phyloP scores from a whole-genome alignment of 192 early-diverging fungal genomes.

The Gryganskiella cystojenkinii region DNA sequence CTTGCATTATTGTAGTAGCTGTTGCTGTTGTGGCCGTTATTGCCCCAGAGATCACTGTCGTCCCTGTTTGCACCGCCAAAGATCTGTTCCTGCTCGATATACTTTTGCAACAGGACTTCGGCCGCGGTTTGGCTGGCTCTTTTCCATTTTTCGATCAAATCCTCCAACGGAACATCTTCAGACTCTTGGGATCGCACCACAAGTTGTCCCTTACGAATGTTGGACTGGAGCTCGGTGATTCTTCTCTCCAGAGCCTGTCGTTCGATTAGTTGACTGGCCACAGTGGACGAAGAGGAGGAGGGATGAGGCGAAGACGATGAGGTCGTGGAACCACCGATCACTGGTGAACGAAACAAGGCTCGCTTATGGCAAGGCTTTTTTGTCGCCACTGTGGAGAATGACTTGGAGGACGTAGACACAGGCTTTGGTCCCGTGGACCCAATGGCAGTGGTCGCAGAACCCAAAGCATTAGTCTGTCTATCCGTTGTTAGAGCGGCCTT shows the following conservation, averaged over 20 bases:
- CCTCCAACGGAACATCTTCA: conserved; percentile 19
- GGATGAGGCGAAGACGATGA: too few relatives aligned
- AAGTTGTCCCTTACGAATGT: conserved; percentile 26
- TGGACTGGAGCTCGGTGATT: conserved; percentile 24
- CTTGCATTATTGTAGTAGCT: too few relatives aligned
- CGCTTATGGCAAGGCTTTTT: too few relatives aligned
- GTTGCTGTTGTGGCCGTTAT: too few relatives aligned
- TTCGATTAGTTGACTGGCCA: conserved; percentile 4
- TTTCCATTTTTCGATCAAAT: conserved; percentile 34
- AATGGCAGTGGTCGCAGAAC: neutral
- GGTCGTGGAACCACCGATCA: neutral
- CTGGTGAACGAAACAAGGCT: conserved; percentile 19
- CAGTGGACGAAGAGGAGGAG: too few relatives aligned
- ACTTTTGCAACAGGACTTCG: conserved; percentile 27
- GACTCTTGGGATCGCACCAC: conserved; percentile 24
- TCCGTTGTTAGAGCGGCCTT: neutral
- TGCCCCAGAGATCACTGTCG: neutral
- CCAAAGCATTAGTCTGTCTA: neutral
- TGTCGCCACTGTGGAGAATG: neutral
- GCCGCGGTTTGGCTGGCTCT: conserved; percentile 32
- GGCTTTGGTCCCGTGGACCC: neutral
- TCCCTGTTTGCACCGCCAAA: conserved; percentile 17
- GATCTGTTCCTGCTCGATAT: conserved; percentile 21
- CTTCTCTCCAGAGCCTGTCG: conserved; percentile 10
- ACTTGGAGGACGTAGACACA: too few relatives aligned